Base-by-base conservation (phyloP, 352 stramenopile species). In the Pythium vanterpoolii region DNA sequence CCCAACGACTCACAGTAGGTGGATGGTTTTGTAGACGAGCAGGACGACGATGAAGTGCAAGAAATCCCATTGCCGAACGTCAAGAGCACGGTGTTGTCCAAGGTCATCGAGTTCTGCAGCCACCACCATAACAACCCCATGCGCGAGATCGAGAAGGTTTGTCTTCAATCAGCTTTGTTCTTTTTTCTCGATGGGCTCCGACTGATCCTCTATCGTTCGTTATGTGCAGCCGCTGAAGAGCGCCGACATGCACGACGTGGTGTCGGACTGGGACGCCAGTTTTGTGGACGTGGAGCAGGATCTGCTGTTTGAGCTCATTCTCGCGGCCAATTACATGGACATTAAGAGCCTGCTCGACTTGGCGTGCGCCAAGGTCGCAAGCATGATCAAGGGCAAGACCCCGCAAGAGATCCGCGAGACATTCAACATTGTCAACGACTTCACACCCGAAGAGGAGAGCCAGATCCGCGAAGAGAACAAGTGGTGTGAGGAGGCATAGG, bases 371-470 rank as follows among this genome's bases (percentile, higher is more conserved):
- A 99, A 98, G 82, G 93, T 95, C 18, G 95, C 66, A n/a, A 94
- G 81, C 51, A 95, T 96, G 82, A 96, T 96, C 72, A 98, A 96
- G 77, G 90, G 89, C 62, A 99, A 99, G 85, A 99, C 95, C 11
- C 96, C 98, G 4, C 96, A 99, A 77, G 97, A 99, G 77, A 99
- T 99, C 76, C 89, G 98, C 42, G 89, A 98, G 67, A 99, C 95
- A 28, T 99, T 99, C 81, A 99, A 99, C 84, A 99, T 99, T 73
- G 91, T 96, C 34, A 99, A 99, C 80, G 97, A 99, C 80, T 99
- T 99, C 69, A 99, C 96, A 49, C 97, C 97, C 0, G 97, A 99
- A 71, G 97, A 99, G 68, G 98, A 99, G 79, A 96, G 93, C 26
- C 95, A 99, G 79, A 98, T 99, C 40, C 90, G 97, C 30, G 97